Evolutionary conservation across 2,329 filamentous ascomycete genomes (phyloP).

Genomic region (Sporothrix luriei): DNA sequence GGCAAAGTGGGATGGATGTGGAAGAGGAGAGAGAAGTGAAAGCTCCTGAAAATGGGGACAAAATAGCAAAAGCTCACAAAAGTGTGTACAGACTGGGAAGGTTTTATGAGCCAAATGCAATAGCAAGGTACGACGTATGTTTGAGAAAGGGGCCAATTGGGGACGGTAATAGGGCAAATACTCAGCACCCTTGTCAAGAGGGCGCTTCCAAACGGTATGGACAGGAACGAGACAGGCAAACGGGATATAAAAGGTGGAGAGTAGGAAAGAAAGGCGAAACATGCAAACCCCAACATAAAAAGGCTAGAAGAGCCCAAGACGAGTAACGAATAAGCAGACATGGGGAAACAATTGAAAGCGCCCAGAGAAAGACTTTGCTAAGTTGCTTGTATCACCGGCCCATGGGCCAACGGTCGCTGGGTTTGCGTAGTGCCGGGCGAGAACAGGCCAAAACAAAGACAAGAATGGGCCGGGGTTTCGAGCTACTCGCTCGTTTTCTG

Average conservation of each 20-base stretch:
- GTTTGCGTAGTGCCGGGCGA: slow-evolving; percentile 17
- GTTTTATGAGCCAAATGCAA: too few relatives aligned
- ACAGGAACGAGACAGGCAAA: background rate
- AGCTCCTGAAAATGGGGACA: background rate
- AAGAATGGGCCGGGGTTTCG: background rate
- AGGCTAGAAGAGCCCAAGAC: background rate
- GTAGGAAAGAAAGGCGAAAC: background rate
- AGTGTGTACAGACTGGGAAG: background rate
- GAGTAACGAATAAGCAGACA: background rate
- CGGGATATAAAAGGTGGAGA: background rate
- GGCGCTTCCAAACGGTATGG: background rate
- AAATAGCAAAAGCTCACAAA: background rate
- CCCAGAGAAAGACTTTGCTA: background rate
- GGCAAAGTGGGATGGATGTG: background rate
- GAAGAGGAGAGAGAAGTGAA: background rate
- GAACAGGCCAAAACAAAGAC: background rate
- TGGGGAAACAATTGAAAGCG: slow-evolving; percentile 11
- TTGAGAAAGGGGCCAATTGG: background rate
- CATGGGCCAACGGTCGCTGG: slow-evolving; percentile 1
- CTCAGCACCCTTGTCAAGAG: background rate
- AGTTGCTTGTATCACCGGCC: slow-evolving; percentile 5
- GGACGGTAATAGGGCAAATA: background rate
- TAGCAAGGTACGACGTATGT: background rate
- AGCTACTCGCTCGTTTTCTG: background rate
- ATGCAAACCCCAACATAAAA: background rate